These are phyloP conservation scores for Metarhizium humberi DNA, from an alignment of 2,329 filamentous ascomycete species.

Conservation along the genomic window DNA sequence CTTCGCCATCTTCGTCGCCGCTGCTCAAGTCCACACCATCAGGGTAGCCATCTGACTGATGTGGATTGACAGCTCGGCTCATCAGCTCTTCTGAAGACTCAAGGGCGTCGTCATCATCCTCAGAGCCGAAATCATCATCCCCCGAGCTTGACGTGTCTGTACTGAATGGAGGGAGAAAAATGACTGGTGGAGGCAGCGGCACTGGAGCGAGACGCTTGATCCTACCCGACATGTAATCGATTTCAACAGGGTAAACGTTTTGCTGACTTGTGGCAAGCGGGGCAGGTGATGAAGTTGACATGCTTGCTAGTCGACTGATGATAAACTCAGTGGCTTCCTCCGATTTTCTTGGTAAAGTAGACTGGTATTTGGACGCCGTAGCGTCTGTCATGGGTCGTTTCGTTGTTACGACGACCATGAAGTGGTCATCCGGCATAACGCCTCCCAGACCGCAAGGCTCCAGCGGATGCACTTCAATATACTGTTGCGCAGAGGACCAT, in stretches of 20 bases:
- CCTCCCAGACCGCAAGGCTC: slow-evolving; percentile 52
- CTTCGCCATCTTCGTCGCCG: slow-evolving; percentile 31
- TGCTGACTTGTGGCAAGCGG: slow-evolving; percentile 1
- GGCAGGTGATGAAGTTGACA: slow-evolving; percentile 30
- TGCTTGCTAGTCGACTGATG: slow-evolving; percentile 29
- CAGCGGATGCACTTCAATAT: slow-evolving; percentile 29
- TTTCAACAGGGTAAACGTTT: slow-evolving; percentile 20
- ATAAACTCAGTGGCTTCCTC: slow-evolving; percentile 30
- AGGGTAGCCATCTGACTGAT: slow-evolving; percentile 31
- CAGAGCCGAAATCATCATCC: slow-evolving; percentile 18
- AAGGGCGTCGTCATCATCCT: slow-evolving; percentile 19
- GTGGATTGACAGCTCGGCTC: slow-evolving; percentile 25
- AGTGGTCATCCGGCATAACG: slow-evolving; percentile 55
- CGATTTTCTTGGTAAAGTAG: slow-evolving; percentile 2
- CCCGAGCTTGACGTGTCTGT: slow-evolving; percentile 26
- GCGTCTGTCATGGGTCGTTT: slow-evolving; percentile 27
- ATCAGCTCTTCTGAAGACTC: slow-evolving; percentile 20
- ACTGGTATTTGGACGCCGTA: no score
- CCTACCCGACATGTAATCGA: slow-evolving; percentile 35
- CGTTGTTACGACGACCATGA: slow-evolving; percentile 46
- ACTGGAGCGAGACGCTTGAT: slow-evolving; percentile 36
- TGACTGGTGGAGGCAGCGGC: slow-evolving; percentile 41
- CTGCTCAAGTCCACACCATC: slow-evolving; percentile 30
- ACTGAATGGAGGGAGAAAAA: slow-evolving; percentile 41
- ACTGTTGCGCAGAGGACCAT: slow-evolving; percentile 35